Evolutionary conservation across 2,329 filamentous ascomycete genomes (phyloP).

Genomic region (Lecanosticta acicola): DNA sequence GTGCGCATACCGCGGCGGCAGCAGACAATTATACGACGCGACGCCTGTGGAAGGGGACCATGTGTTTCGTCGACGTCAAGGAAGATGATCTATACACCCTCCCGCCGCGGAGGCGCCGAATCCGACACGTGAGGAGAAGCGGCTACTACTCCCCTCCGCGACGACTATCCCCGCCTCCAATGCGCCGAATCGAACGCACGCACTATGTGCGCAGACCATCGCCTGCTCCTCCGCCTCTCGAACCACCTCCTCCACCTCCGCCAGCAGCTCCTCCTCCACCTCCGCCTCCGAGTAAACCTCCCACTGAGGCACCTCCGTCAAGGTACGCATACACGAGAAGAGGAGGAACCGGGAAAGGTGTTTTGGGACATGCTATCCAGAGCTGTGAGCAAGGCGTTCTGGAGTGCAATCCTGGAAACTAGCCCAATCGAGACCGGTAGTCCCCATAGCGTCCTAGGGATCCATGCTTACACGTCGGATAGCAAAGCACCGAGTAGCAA

Average conservation of each 20-base stretch:
- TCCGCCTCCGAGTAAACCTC: conserved; percentile 5
- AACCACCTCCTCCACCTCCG: background rate
- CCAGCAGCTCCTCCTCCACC: conserved; percentile 11
- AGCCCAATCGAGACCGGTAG: background rate
- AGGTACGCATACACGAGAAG: background rate
- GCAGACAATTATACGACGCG: background rate
- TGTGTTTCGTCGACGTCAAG: conserved; percentile 28
- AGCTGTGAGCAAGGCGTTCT: background rate
- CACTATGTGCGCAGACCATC: conserved; percentile 16
- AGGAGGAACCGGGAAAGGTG: background rate
- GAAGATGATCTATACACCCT: conserved; percentile 37
- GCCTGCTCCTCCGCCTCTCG: conserved; percentile 11
- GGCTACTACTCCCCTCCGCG: conserved; percentile 13
- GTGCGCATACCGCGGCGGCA: background rate
- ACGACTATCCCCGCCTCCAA: conserved; percentile 14
- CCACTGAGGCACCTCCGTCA: conserved; percentile 1
- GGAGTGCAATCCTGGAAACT: background rate
- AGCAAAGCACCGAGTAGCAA: conserved; percentile 5
- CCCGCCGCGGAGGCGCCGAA: background rate
- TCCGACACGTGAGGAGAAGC: conserved; percentile 4
- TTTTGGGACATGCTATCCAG: background rate
- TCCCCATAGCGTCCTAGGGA: background rate
- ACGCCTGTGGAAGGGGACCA: background rate
- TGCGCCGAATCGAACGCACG: conserved; percentile 18
- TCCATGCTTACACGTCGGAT: background rate